A percentile compares a stretch with the other conserved stretches of the same genome.
Evolutionary conservation across 140 eudicot species (phyloP).

Genomic region (Senecio squalidus): DNA sequence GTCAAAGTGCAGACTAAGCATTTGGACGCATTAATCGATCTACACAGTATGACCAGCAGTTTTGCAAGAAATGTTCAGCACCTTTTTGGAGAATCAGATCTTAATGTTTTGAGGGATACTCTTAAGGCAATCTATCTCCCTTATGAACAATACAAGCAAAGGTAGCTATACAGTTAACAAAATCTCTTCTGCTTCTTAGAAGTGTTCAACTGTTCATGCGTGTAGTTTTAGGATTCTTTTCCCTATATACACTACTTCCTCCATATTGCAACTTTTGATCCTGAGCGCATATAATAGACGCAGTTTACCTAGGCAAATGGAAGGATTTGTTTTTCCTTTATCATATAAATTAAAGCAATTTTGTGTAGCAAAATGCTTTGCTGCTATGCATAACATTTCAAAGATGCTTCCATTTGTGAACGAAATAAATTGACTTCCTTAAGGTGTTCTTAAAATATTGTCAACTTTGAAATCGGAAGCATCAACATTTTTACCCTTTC

Average conservation of each 20-base stretch:
- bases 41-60: slow-evolving; percentile 81
- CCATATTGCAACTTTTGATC: not conserved
- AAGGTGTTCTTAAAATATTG: not conserved
- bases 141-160: slow-evolving; percentile 81
- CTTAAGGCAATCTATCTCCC: slow-evolving; percentile 86
- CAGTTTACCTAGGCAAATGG: not conserved
- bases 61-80: slow-evolving; percentile 91
- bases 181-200: not conserved
- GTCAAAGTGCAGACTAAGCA: slow-evolving; percentile 82
- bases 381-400: too few relatives aligned
- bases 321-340: too few relatives aligned
- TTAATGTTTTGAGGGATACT: slow-evolving; percentile 64
- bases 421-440: not conserved
- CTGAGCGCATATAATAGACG: not conserved
- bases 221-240: slow-evolving; percentile 1
- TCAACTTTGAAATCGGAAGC: not conserved
- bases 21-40: slow-evolving; percentile 74
- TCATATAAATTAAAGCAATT: too few relatives aligned
- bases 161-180: slow-evolving; percentile 22
- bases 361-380: too few relatives aligned
- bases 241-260: too few relatives aligned
- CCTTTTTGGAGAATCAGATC: slow-evolving; percentile 82
- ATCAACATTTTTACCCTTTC: slow-evolving; percentile 1
- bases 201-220: not conserved
- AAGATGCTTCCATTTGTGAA: slow-evolving; percentile 5